Conservation (phyloP, 176 grass and related monocot genomes). For the Oryza officinalis region DNA sequence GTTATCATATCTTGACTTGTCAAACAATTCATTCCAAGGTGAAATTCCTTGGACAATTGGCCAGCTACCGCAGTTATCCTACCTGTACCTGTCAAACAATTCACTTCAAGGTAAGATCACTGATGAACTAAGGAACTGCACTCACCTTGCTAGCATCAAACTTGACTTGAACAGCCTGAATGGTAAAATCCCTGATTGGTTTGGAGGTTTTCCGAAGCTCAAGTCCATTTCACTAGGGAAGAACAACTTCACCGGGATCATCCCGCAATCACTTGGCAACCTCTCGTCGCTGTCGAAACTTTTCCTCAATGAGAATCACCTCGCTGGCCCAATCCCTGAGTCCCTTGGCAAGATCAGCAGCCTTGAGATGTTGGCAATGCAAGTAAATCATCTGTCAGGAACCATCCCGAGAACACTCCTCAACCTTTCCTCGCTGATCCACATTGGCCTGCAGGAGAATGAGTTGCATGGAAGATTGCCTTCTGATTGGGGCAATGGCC, state of each 20-base stretch:
- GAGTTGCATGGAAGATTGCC: conserved; percentile 36
- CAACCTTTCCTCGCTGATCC: conserved; percentile 45
- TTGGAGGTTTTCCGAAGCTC: conserved; percentile 15
- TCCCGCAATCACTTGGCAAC: conserved; percentile 29
- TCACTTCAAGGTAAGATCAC: conserved; percentile 33
- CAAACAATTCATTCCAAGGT: conserved; percentile 24
- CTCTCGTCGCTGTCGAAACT: conserved; percentile 11
- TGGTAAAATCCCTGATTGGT: conserved; percentile 19
- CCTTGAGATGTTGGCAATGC: conserved; percentile 2
- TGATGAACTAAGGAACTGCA: conserved; percentile 17
- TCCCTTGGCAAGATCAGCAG: background rate
- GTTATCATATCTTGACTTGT: conserved; percentile 15
- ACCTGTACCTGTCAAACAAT: conserved; percentile 31
- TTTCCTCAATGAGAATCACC: conserved; percentile 22
- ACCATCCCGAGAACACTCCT: conserved; percentile 33
- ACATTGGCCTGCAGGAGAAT: conserved; percentile 40
- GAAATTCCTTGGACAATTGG: conserved; percentile 24
- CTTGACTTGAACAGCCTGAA: conserved; percentile 29
- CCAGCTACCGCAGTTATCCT: background rate
- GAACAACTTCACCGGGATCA: conserved; percentile 25
- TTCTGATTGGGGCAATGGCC: conserved; percentile 26
- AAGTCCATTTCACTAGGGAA: conserved; percentile 6
- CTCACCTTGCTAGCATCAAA: conserved; percentile 4
- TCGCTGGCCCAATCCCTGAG: conserved; percentile 15
- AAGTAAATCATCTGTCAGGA: conserved; percentile 37